Evolutionary conservation across 768 basidiomycete genomes (phyloP), one percentile per base, ranked within the genome.

Genomic region (Zangia roseola): DNA sequence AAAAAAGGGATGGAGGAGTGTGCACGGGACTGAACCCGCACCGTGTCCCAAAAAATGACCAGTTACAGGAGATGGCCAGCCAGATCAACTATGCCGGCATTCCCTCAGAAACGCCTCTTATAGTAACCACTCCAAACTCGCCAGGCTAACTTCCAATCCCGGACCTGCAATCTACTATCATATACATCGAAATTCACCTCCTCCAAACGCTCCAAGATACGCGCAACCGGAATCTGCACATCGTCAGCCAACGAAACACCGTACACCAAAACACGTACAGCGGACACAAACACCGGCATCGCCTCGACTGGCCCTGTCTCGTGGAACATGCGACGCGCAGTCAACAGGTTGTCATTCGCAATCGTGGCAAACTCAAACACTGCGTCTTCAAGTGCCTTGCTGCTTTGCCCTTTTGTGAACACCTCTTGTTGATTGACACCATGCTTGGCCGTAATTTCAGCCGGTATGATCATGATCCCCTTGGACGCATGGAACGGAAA

Each of bases 341-440:
- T 88, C 49, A 79, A 68, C 54, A 94, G 64, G 64, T 93, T 82
- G 67, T 91, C 88, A 67, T 91, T 86, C 24, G 88, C 91, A 20
- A 84, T 63, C 9, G 82, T 84, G 28, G 91, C 91, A 67, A 92
- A 83, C 59, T 91, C 88, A 60, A 81, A 94, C 24, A 89, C 86
- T 0, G 91, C 90, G 50, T 90, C 84, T 41, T 81, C 81, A 14
- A 93, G 72, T 2, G 81, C 86, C 40, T 76, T 67, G 37, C 83
- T 82, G 10, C 70, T 56, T 36, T 52, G 58, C 5, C 83, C 82
- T 26, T 71, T 69, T 37, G 81, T 75, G 60, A 91, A 83, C 14
- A 93, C 82, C 14, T 88, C 84, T 62, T 94, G 89, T 64, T 91
- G 89, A 53, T 73, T 80, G 17, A 92, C 85, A 17, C 81, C 79